These are phyloP conservation scores for Sherardia arvensis DNA, from an alignment of 257 asterid genomes.

Conservation along the genomic window DNA sequence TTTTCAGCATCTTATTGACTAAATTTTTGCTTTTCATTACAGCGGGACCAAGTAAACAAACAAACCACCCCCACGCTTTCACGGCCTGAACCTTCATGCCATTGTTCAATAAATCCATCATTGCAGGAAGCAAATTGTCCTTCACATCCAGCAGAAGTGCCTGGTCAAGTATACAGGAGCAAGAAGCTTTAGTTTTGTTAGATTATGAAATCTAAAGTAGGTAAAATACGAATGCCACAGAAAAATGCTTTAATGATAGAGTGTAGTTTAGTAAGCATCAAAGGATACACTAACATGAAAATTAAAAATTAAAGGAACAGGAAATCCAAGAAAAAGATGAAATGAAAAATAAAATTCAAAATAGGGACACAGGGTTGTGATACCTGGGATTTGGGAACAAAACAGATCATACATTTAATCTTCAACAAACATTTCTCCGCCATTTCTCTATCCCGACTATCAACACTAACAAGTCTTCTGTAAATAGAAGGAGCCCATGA, in stretches of 20 bases:
- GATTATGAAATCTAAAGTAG: neutral
- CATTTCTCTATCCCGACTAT: constrained; percentile 77
- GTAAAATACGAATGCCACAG: neutral
- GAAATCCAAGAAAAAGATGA: neutral
- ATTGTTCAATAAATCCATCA: constrained; percentile 44
- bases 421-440: constrained; percentile 72
- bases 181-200: neutral
- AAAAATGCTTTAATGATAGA: neutral
- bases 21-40: constrained; percentile 43
- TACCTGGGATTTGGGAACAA: constrained; percentile 59
- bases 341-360: neutral
- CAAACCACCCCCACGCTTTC: constrained; percentile 82
- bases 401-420: constrained; percentile 42
- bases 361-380: neutral
- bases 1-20: constrained; percentile 70
- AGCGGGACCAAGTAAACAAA: constrained; percentile 61
- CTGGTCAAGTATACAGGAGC: constrained; percentile 27
- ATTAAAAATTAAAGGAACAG: neutral
- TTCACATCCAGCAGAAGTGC: constrained; percentile 53
- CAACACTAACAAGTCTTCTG: constrained; percentile 63
- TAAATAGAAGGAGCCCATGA: constrained; percentile 71
- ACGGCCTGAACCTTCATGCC: constrained; percentile 67
- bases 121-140: constrained; percentile 42
- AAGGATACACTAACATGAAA: neutral
- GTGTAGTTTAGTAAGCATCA: neutral